phyloP scores from a whole-genome alignment of 1,139 yeast genomes.

The Kurtzmaniella quercitrusa region DNA sequence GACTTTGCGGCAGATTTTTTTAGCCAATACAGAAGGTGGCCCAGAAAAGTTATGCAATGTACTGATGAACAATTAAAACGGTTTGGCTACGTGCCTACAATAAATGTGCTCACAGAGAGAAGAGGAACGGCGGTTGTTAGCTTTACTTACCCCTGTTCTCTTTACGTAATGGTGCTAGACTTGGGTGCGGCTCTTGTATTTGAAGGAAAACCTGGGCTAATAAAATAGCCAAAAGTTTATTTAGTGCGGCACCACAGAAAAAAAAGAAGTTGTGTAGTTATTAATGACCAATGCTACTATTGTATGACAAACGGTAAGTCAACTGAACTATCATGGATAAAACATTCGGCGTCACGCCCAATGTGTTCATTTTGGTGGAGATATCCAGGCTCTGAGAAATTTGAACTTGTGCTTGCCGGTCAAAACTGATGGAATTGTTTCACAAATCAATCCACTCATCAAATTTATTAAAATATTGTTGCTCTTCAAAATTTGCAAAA shows the following conservation, averaged over 20 bases:
- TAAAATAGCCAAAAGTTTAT: neutral
- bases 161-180: neutral
- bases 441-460: neutral
- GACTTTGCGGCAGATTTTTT: neutral
- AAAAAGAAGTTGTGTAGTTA: too few species aligned
- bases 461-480: neutral
- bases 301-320: too few species aligned
- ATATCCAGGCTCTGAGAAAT: too few species aligned
- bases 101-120: too few species aligned
- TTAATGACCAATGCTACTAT: too few species aligned
- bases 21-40: neutral
- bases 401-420: too few species aligned
- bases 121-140: neutral
- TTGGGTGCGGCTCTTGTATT: neutral
- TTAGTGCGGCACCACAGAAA: too few species aligned
- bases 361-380: too few species aligned
- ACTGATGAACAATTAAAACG: neutral
- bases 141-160: neutral
- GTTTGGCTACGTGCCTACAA: too few species aligned
- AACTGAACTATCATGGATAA: too few species aligned
- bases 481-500: neutral
- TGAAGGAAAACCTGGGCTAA: neutral
- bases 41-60: neutral
- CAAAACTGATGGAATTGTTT: too few species aligned
- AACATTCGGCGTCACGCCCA: too few species aligned